Percentiles rank a stretch among this genome's conserved stretches.
Evolutionary conservation across 352 stramenopile genomes (phyloP).

Genomic region (Pythium coloratum): DNA sequence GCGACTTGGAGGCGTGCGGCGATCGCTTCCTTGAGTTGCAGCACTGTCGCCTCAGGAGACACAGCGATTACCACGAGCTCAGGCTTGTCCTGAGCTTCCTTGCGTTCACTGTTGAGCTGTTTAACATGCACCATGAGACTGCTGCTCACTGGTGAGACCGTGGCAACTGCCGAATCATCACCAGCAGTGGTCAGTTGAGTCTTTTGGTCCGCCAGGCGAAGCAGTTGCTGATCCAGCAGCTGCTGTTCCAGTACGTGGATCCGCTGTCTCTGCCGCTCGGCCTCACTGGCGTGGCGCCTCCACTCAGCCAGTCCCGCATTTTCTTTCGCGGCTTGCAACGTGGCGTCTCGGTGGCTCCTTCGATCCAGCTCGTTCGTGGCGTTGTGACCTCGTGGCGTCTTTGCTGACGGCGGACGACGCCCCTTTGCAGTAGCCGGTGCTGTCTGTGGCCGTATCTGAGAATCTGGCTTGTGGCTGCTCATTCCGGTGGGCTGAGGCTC

Average conservation of each 20-base stretch:
- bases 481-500: background rate
- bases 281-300: slow-evolving; percentile 8
- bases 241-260: slow-evolving; percentile 67
- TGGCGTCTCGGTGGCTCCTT: background rate
- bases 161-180: background rate
- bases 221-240: slow-evolving; percentile 57
- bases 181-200: background rate
- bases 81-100: background rate
- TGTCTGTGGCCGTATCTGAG: background rate
- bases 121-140: slow-evolving; percentile 21
- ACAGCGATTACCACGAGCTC: slow-evolving; percentile 17
- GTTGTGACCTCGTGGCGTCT: background rate
- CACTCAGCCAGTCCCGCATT: slow-evolving; percentile 5
- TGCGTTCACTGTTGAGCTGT: slow-evolving; percentile 12
- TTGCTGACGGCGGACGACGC: slow-evolving; percentile 18
- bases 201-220: slow-evolving; percentile 27
- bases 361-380: background rate
- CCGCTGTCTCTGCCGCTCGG: slow-evolving; percentile 48
- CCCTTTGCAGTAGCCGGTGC: background rate
- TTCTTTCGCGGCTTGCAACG: background rate
- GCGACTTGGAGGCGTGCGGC: slow-evolving; percentile 5
- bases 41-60: background rate
- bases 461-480: background rate
- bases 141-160: background rate
- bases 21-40: slow-evolving; percentile 19